Base-by-base conservation (phyloP, 2,329 filamentous ascomycete species). In the Beauveria sp. region DNA sequence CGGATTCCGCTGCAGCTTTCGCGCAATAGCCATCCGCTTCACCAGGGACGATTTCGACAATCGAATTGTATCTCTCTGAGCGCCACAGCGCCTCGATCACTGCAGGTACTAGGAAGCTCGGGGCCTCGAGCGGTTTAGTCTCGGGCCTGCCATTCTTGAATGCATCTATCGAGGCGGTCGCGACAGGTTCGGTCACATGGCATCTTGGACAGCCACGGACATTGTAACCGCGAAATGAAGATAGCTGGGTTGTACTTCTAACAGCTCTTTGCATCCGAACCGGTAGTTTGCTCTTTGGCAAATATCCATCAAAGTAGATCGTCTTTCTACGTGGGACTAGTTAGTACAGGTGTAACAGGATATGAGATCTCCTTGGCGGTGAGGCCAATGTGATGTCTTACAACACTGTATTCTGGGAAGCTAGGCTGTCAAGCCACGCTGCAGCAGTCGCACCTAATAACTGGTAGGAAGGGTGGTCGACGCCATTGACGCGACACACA, bases 11-110 rank as follows among this genome's bases (percentile, higher is more conserved):
- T 7, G 90, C 80, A 58, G 86, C 79, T 16, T 80, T 74, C 3
- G 91, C 91, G 71, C 92, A 96, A 74, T 85, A 95, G 26, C 80
- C 74, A 70, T 98, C 93, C 1, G 93, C 93, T 74, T 98, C 93
- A 0, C 90, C 92, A 0, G 91, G 86, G 0, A 96, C 87, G 14
- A 95, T 79, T 26, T 78, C 74, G 9, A 77, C 78, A 50, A 79
- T 69, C 63, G 64, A 68, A 5, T 65, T 71, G 64, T 82, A 85
- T 5, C 68, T 70, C 1, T 69, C 20, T 5, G 74, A 82, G 0
- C 66, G 62, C n/a, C 72, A 71, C 24, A 97, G 74, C 6, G 85
- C 82, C 64, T 96, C 91, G 52, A 93, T 82, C 6, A 93, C 79
- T 3, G 89, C 84, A 3, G 91, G 86, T 0, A 96, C 88, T 43